phyloP scores from a whole-genome alignment of 192 early-diverging fungal genomes.

The Backusella luteola region DNA sequence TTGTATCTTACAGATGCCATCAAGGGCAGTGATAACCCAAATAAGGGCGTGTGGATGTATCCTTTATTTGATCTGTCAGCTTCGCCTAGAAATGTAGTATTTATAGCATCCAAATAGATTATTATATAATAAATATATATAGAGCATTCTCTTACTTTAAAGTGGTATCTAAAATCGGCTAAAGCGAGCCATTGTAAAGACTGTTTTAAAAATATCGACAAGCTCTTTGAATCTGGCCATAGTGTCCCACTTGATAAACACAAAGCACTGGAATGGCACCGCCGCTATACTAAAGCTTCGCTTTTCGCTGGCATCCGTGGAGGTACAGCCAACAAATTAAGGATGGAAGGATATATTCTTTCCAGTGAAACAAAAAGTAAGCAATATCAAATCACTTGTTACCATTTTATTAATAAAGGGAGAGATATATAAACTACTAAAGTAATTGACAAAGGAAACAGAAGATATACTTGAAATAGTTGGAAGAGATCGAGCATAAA shows the following conservation, averaged over 20 bases:
- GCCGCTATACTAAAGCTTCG: not conserved
- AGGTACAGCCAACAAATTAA: too few species aligned
- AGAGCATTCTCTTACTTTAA: too few species aligned
- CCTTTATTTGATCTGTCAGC: slow-evolving; percentile 63
- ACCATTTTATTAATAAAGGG: too few species aligned
- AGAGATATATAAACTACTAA: too few species aligned
- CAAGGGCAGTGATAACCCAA: not conserved
- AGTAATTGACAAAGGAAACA: too few species aligned
- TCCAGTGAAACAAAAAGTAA: too few species aligned
- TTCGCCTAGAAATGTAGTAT: slow-evolving; percentile 65
- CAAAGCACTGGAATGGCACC: not conserved
- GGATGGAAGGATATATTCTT: too few species aligned
- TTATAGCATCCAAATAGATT: slow-evolving; percentile 42
- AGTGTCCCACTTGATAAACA: not conserved
- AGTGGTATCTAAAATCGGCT: not conserved
- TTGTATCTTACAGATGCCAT: slow-evolving; percentile 59
- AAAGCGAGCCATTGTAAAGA: not conserved
- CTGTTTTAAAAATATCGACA: not conserved
- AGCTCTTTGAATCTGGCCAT: not conserved
- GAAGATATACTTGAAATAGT: too few species aligned
- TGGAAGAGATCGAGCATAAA: too few species aligned
- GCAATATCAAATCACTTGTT: too few species aligned
- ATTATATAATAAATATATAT: too few species aligned
- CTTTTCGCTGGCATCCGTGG: too few species aligned
- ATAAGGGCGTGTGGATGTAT: slow-evolving; percentile 44